Evolutionary conservation across 768 basidiomycete genomes (phyloP).

Genomic region (Tubosaeta brunneosetosa): DNA sequence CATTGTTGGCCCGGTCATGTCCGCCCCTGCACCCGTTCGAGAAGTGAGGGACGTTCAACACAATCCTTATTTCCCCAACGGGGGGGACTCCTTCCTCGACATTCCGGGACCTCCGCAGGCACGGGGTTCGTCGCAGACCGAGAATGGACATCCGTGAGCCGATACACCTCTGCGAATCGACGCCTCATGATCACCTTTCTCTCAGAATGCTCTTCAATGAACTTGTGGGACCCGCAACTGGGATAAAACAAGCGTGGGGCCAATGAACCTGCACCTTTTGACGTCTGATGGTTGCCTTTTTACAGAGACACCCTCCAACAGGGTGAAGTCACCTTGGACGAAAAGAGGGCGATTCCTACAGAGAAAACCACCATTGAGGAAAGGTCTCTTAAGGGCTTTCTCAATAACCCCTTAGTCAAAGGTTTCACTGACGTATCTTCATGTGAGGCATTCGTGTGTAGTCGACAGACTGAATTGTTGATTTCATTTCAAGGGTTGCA

Average conservation of each 20-base stretch:
- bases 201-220: background rate
- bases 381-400: background rate
- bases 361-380: background rate
- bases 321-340: background rate
- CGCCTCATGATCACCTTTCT: background rate
- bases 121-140: background rate
- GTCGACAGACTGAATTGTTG: background rate
- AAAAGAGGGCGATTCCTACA: background rate
- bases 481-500: background rate
- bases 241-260: background rate
- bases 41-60: background rate
- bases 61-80: no score
- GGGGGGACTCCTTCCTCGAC: no score
- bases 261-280: background rate
- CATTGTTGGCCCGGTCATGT: slow-evolving; percentile 3
- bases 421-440: background rate
- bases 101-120: no score
- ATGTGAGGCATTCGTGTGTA: background rate
- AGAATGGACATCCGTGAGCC: background rate
- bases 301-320: background rate
- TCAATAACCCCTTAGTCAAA: slow-evolving; percentile 12
- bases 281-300: background rate
- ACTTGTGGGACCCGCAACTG: background rate
- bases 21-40: slow-evolving; percentile 1
- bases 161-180: background rate